Conservation (phyloP, 1,139 yeast genomes). For the Pichia sp. region DNA sequence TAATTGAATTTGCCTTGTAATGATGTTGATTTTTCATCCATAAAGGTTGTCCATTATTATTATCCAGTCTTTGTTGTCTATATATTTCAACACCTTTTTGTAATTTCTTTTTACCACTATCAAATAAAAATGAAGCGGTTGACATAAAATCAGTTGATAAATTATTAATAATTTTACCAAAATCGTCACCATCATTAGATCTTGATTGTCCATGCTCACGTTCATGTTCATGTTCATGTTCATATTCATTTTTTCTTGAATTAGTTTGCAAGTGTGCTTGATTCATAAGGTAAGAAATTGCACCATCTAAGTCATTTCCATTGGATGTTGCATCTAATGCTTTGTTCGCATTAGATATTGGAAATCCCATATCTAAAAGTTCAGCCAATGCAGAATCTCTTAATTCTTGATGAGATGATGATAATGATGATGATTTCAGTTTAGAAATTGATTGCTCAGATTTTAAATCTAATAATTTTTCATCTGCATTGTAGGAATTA, state of each 20-base stretch:
- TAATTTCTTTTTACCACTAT: conserved; percentile 56
- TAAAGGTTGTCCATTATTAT: conserved; percentile 52
- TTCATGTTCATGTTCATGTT: too few species aligned
- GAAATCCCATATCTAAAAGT: conserved; percentile 74
- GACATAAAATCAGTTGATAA: conserved; percentile 57
- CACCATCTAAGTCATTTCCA: conserved; percentile 60
- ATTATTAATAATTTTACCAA: conserved; percentile 47
- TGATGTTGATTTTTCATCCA: conserved; percentile 68
- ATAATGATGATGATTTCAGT: background rate
- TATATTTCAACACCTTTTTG: conserved; percentile 62
- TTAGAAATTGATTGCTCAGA: too few species aligned
- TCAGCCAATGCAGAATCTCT: conserved; percentile 60
- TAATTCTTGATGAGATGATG: background rate
- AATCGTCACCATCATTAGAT: conserved; percentile 25
- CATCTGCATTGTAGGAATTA: too few species aligned
- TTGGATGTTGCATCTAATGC: conserved; percentile 49
- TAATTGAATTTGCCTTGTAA: conserved; percentile 39
- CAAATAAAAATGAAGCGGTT: conserved; percentile 56
- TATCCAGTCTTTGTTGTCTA: conserved; percentile 33
- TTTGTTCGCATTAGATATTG: conserved; percentile 50
- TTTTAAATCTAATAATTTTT: too few species aligned
- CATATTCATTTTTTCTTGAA: too few species aligned
- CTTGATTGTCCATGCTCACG: too few species aligned
- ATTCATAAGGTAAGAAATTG: conserved; percentile 64
- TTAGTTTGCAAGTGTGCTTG: conserved; percentile 36